Base-by-base conservation (phyloP, 2,329 filamentous ascomycete species). In the Xylariales sp. region DNA sequence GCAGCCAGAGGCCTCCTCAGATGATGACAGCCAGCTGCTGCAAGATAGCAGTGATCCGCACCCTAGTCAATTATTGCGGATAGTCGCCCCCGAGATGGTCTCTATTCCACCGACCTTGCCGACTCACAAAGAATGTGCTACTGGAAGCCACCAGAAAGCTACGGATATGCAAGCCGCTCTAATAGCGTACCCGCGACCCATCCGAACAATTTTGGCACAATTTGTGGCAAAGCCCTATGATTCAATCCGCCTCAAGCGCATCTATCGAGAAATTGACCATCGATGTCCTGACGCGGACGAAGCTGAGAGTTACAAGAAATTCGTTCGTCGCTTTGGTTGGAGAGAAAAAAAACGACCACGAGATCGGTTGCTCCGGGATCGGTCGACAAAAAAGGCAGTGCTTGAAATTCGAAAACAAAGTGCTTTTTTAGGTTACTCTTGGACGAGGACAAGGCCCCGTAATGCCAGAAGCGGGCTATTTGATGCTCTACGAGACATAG, bases 351-450 rank as follows among this genome's bases (percentile, higher is more conserved):
- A 87, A 59, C 67, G 90, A 44, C 81, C 91, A 0, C 74, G 90
- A n/a, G 93, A 98, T 60, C 84, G 85, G 52, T 63, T 97, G 40
- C 66, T 97, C 19, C 74, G 91, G 29, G 91, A 97, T 59, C 73
- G 72, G 18, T 63, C 68, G 7, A 74, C 83, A 6, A 83, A 79
- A 28, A 72, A 70, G 28, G 68, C 72, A 13, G 88, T 85, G n/a
- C 67, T 97, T 60, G 81, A 87, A 48, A 74, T 93, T 46, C 77
- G 93, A 42, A 95, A 91, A 62, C 76, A 75, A 56, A 85, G 78
- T 18, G 89, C 88, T 0, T 97, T 97, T 60, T 63, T 94, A 44
- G 91, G 91, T 1, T 98, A 98, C 57, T 88, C 85, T 2, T 97
- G 93, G 70, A 76, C 81, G n/a, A n/a, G n/a, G n/a, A n/a, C n/a